A percentile compares a stretch with the other conserved stretches of the same genome.
phyloP scores from a whole-genome alignment of 2,329 filamentous ascomycete species.

The Pseudovirgaria hyperparasitica region DNA sequence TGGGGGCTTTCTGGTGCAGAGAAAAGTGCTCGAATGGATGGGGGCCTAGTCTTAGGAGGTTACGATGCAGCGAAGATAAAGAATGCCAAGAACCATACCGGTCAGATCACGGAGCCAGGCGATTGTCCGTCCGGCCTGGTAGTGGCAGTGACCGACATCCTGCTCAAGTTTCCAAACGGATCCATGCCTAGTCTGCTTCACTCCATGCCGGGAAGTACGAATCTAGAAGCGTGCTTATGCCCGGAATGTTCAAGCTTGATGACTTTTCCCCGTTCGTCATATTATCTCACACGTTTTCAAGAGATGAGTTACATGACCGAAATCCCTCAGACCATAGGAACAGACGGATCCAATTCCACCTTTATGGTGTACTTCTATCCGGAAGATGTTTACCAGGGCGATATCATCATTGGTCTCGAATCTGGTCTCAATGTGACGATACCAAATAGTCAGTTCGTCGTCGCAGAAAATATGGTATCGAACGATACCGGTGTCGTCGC shows the following conservation, averaged over 20 bases:
- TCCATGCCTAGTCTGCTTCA: constrained; percentile 12
- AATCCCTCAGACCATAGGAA: too few relatives aligned
- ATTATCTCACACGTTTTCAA: constrained; percentile 3
- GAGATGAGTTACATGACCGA: too few relatives aligned
- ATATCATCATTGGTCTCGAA: constrained; percentile 3
- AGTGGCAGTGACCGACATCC: constrained; percentile 12
- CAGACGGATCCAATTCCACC: constrained; percentile 4
- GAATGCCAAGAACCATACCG: constrained; percentile 6
- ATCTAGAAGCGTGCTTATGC: constrained; percentile 3
- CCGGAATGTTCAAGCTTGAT: constrained; percentile 1
- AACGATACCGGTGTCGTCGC: constrained; percentile 2
- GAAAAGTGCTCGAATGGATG: constrained; percentile 7
- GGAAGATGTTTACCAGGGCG: constrained; percentile 4
- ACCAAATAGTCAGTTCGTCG: constrained; percentile 5
- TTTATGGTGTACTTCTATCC: constrained; percentile 3
- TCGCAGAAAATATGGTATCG: constrained; percentile 3
- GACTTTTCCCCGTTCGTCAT: constrained; percentile 3
- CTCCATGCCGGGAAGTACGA: not conserved
- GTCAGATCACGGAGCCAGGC: constrained; percentile 5
- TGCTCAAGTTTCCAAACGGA: constrained; percentile 17
- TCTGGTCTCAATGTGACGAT: constrained; percentile 3
- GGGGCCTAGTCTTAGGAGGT: constrained; percentile 13
- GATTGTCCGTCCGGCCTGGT: constrained; percentile 12
- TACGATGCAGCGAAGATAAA: constrained; percentile 15
- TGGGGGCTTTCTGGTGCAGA: constrained; percentile 11